phyloP scores from a whole-genome alignment of 1,284 basidiomycete species.

The Fistulina hepatica region DNA sequence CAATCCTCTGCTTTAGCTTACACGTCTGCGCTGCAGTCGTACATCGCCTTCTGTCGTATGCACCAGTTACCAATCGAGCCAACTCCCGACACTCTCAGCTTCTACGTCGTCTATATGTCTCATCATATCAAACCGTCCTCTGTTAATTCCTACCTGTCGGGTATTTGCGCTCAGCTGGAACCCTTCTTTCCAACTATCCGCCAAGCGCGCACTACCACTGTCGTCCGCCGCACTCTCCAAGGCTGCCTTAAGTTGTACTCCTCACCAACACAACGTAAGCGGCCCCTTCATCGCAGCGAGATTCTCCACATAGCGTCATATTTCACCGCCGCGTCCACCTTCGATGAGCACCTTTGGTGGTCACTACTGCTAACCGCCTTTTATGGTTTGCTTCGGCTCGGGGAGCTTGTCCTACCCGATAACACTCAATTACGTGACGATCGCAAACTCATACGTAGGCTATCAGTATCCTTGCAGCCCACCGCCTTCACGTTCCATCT shows the following conservation, averaged over 20 bases:
- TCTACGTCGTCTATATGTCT: slow-evolving; percentile 18
- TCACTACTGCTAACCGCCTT: slow-evolving; percentile 12
- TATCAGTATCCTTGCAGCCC: not conserved
- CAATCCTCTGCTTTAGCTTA: slow-evolving; percentile 21
- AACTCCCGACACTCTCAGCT: slow-evolving; percentile 16
- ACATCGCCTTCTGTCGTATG: slow-evolving; percentile 21
- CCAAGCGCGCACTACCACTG: not conserved
- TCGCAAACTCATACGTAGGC: slow-evolving; percentile 13
- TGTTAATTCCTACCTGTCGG: slow-evolving; percentile 18
- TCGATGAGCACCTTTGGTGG: slow-evolving; percentile 23
- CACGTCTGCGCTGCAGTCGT: slow-evolving; percentile 26
- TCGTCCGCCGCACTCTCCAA: slow-evolving; percentile 8
- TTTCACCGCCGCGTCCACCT: slow-evolving; percentile 11
- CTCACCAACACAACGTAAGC: slow-evolving; percentile 4
- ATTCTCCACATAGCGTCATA: slow-evolving; percentile 1
- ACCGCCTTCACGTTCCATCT: slow-evolving; percentile 16
- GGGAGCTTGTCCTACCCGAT: slow-evolving; percentile 3
- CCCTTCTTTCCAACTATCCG: slow-evolving; percentile 8
- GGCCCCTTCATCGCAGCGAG: slow-evolving; percentile 1
- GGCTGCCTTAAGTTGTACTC: slow-evolving; percentile 7
- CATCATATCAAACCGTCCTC: slow-evolving; percentile 16
- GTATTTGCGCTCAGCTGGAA: slow-evolving; percentile 9
- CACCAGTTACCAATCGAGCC: slow-evolving; percentile 20
- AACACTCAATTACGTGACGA: slow-evolving; percentile 8
- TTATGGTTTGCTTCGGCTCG: slow-evolving; percentile 1